Percentiles rank a stretch among this genome's conserved stretches.
phyloP scores from a whole-genome alignment of 2,329 filamentous ascomycete genomes.

The Emericellopsis cladophorae region DNA sequence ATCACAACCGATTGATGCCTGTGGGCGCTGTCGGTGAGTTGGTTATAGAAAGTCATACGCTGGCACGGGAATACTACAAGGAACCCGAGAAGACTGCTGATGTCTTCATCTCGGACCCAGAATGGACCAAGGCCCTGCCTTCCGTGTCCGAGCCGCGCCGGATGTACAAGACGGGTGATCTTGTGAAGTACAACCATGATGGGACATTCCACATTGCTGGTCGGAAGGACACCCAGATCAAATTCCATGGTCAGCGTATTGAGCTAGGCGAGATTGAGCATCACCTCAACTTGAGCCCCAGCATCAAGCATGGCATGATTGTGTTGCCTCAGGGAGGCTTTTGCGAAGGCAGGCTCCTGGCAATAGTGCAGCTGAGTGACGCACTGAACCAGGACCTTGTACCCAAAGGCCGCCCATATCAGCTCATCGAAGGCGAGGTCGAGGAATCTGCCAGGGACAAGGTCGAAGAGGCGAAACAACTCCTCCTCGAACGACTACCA shows the following conservation, averaged over 20 bases:
- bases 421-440: slow-evolving; percentile 4
- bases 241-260: slow-evolving; percentile 37
- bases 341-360: slow-evolving; percentile 5
- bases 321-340: slow-evolving; percentile 6
- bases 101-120: slow-evolving; percentile 27
- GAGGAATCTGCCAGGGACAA: not conserved
- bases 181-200: slow-evolving; percentile 25
- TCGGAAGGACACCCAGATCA: slow-evolving; percentile 46
- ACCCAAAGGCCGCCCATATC: slow-evolving; percentile 2
- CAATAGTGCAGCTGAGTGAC: not conserved
- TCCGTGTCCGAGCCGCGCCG: slow-evolving; percentile 8
- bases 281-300: slow-evolving; percentile 1
- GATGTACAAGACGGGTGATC: slow-evolving; percentile 33
- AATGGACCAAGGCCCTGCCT: not conserved
- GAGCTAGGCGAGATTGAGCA: slow-evolving; percentile 20
- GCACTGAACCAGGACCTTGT: slow-evolving; percentile 1
- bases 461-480: slow-evolving; percentile 5
- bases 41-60: slow-evolving; percentile 19
- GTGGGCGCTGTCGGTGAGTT: slow-evolving; percentile 19
- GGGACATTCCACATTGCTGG: slow-evolving; percentile 15
- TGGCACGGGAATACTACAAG: slow-evolving; percentile 31
- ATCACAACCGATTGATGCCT: slow-evolving; percentile 13
- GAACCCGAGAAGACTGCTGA: slow-evolving; percentile 34
- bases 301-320: slow-evolving; percentile 2
- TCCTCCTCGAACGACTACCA: slow-evolving; percentile 9